Evolutionary conservation across 768 basidiomycete genomes (phyloP), one percentile per base, ranked within the genome.

Genomic region (Chalciporus pseudorubinellus): DNA sequence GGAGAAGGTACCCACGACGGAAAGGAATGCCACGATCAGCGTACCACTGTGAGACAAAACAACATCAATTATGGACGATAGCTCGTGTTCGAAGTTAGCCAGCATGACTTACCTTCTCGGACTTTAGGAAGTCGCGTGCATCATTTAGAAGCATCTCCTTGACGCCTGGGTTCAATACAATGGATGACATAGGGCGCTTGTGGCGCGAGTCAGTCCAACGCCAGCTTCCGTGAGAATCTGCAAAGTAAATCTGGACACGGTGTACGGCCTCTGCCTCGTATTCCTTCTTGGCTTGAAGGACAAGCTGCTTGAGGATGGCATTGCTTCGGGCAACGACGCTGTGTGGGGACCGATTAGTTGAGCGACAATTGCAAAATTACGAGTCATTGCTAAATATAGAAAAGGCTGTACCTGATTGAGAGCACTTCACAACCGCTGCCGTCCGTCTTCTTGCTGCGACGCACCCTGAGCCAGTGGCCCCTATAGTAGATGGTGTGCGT

Each of bases 1-100:
- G 84, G 20, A 92, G 76, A 45, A 92, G 80, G 67, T 91, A 92
- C 5, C 92, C 92, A 50, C 92, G 82, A 48, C 92, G 87, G 80
- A 90, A 93, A 26, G 92, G 92, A 58, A 93, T 92, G 45, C 92
- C 92, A 60, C 92, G 85, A 68, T 92, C 88, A n/a, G 89, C 88
- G 59, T 93, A 94, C 92, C 92, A 93, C 83, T 89, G 29, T 51
- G 24, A 44, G 44, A 33, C 29, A 26, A 20, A 55, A 31, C 5
- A 51, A 46, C 6, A 13, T 55, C 14, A 38, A 39, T 41, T 24
- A 7, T 51, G 44, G 39, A 22, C 29, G 48, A 28, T 20, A 5
- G n/a, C 6, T 18, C 9, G 38, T 26, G 20, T 13, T 12, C 7
- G 48, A 29, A 14, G 16, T 45, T 8, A 1, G 20, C 13, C 19